phyloP scores from a whole-genome alignment of 2,329 filamentous ascomycete genomes.

The Trematosphaeria pertusa region DNA sequence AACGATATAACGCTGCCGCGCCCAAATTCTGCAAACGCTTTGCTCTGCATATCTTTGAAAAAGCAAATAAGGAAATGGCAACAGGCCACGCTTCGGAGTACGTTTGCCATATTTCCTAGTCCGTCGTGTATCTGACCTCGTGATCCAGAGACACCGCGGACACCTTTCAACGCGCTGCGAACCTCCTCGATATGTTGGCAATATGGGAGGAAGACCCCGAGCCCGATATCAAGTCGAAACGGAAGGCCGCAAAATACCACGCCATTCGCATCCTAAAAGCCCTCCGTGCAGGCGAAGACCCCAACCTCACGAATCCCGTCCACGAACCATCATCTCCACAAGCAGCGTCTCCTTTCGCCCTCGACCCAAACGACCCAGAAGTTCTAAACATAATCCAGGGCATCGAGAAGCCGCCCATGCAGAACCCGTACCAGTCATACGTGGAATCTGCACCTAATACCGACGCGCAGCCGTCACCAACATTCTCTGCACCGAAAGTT shows the following conservation, averaged over 20 bases:
- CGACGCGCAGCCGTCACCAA: slow-evolving; percentile 53
- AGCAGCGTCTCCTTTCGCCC: slow-evolving; percentile 46
- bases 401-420: slow-evolving; percentile 28
- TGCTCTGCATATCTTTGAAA: slow-evolving; percentile 83
- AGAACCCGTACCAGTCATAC: slow-evolving; percentile 54
- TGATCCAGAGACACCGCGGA: slow-evolving; percentile 80
- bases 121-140: slow-evolving; percentile 53
- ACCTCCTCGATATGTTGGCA: slow-evolving; percentile 86
- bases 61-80: slow-evolving; percentile 81
- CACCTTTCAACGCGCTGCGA: slow-evolving; percentile 90
- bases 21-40: slow-evolving; percentile 96
- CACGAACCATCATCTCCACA: slow-evolving; percentile 57
- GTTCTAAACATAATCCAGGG: slow-evolving; percentile 61
- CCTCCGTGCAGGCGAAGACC: slow-evolving; percentile 87
- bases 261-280: slow-evolving; percentile 89
- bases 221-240: slow-evolving; percentile 79
- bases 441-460: slow-evolving; percentile 69
- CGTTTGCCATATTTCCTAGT: no score
- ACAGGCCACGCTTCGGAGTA: no score
- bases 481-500: slow-evolving; percentile 52
- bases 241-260: slow-evolving; percentile 97
- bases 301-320: slow-evolving; percentile 87
- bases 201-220: slow-evolving; percentile 80
- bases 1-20: slow-evolving; percentile 83
- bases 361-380: slow-evolving; percentile 72